Base-by-base conservation (phyloP, 108 stramenopile genomes). In the Cyclotella baltica region DNA sequence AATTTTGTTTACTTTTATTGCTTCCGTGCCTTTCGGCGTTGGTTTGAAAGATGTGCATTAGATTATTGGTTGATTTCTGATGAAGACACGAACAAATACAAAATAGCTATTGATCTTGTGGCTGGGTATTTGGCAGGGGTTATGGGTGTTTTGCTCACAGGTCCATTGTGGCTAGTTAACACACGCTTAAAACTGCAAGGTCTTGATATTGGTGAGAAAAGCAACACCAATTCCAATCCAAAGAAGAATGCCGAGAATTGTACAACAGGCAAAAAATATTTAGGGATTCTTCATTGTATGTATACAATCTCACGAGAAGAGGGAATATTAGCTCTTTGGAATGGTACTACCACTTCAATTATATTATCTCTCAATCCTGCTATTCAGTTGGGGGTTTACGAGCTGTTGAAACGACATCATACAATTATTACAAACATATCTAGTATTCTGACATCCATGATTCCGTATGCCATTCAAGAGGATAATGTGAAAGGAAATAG, bases 161-260 rank as follows among this genome's bases (percentile, higher is more conserved):
- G 85, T 46, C 89, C 89, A 20, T 71, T 90, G 2, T 90, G 89
- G 89, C 78, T 90, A 33, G 88, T 88, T 19, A 87, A 87, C 73
- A 88, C 86, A 35, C 81, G 88, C n/a, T 77, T 88, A 27, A 88
- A 88, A 51, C 73, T 88, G 68, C 83, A 84, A 25, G 81, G 83
- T 15, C 71, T 78, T 19, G 36, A 62, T 33, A 22, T 28, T 4
- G 25, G 31, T 37, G 57, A 47, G 28, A 64, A 23, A 4, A 58
- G 19, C 23, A 62, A 50, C 19, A 13, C 23, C 4, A 46, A 61
- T 16, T n/a, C n/a, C n/a, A 59, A 78, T 59, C 51, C 11, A 52
- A 52, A n/a, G n/a, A 10, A 10, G n/a, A 13, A 51, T 20, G 27
- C 23, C 23, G 73, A 64, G 64, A 43, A 63, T 29, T n/a, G 23